Evolutionary conservation across 495 filamentous ascomycete genomes (phyloP).

Genomic region (Bacidia gigantensis): DNA sequence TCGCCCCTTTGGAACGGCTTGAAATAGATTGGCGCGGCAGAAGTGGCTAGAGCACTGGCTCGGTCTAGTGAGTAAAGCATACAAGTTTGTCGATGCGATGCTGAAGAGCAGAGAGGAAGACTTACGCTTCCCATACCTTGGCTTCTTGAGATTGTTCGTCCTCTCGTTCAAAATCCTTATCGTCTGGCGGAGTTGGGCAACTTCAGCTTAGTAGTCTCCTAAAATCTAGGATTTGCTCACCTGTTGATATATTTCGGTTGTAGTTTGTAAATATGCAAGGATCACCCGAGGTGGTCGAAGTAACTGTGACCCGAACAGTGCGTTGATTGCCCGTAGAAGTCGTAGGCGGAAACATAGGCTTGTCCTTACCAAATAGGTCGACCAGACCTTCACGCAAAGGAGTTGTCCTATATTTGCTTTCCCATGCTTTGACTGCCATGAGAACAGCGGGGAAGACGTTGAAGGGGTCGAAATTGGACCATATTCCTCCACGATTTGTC

Average conservation of each 20-base stretch:
- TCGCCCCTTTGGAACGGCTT: conserved; percentile 5
- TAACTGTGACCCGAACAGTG: background rate
- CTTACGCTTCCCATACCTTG: conserved; percentile 4
- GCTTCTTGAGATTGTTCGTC: conserved; percentile 2
- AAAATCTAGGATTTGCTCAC: background rate
- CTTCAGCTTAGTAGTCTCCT: background rate
- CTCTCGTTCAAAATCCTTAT: background rate
- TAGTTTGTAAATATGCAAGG: conserved; percentile 6
- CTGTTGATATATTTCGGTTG: background rate
- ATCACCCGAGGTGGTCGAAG: background rate
- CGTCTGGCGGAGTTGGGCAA: background rate
- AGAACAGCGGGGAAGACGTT: background rate
- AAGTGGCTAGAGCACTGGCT: conserved; percentile 7
- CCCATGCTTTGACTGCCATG: background rate
- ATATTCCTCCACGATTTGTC: background rate
- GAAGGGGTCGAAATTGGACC: background rate
- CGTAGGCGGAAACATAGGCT: background rate
- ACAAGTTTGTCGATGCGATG: background rate
- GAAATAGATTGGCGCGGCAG: conserved; percentile 12
- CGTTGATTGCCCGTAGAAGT: background rate
- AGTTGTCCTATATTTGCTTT: background rate
- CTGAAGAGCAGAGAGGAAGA: background rate
- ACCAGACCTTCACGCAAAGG: background rate
- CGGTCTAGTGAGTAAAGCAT: background rate
- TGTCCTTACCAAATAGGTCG: background rate